Conservation (phyloP, 495 filamentous ascomycete species). For the Aspergillus kassunensis region DNA sequence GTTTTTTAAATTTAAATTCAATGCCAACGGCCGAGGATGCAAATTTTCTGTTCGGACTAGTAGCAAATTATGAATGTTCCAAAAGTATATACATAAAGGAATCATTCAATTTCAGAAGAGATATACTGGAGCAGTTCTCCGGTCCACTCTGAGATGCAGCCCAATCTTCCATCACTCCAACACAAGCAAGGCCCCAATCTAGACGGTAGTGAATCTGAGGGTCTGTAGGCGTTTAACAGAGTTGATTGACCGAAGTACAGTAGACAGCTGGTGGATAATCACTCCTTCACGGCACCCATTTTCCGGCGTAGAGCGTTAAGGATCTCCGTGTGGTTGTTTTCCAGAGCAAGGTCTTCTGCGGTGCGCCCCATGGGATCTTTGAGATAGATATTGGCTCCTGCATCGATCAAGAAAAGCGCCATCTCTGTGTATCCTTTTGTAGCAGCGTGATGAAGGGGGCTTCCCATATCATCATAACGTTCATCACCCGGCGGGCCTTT, state of each 20-base stretch:
- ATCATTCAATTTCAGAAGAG: not conserved
- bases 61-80: too few species aligned
- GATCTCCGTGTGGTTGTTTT: constrained; percentile 1
- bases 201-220: not conserved
- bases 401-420: constrained; percentile 3
- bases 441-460: constrained; percentile 1
- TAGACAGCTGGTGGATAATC: not conserved
- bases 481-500: not conserved
- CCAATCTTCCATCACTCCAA: not conserved
- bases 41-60: too few species aligned
- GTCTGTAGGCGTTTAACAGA: not conserved
- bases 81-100: not conserved
- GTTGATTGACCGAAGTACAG: not conserved
- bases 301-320: constrained; percentile 3
- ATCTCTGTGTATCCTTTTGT: not conserved
- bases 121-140: not conserved
- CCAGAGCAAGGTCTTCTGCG: not conserved
- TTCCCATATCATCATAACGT: constrained; percentile 1
- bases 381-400: not conserved
- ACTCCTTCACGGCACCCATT: constrained; percentile 1
- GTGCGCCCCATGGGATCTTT: constrained; percentile 1
- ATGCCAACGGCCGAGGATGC: too few species aligned
- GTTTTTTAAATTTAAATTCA: too few species aligned
- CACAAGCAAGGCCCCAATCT: not conserved
- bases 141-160: not conserved